Percentiles rank a stretch among this genome's conserved stretches.
phyloP scores from a whole-genome alignment of 164 flowering plant genomes.

The Magnolia kwangsiensis region DNA sequence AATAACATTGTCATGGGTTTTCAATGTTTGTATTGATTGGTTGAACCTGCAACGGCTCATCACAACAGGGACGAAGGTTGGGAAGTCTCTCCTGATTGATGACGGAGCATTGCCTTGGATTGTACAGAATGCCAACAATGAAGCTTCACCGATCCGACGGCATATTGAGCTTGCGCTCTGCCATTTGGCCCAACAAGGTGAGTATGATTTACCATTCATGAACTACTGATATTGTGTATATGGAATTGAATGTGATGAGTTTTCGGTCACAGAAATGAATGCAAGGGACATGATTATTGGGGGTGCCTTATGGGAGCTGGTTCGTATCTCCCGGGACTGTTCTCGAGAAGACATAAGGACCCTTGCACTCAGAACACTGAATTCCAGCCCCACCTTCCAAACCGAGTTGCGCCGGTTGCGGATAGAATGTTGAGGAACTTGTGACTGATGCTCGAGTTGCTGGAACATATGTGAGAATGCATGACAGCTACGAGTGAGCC shows the following conservation, averaged over 20 bases:
- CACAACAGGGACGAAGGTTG: slow-evolving; percentile 55
- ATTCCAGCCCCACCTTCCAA: slow-evolving; percentile 65
- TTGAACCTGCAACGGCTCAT: not conserved
- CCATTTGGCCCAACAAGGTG: slow-evolving; percentile 94
- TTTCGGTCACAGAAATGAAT: slow-evolving; percentile 58
- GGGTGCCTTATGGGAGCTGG: slow-evolving; percentile 94
- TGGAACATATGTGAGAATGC: not conserved
- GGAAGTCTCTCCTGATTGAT: slow-evolving; percentile 79
- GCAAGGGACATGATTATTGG: slow-evolving; percentile 82
- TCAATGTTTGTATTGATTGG: not conserved
- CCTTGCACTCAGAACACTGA: slow-evolving; percentile 66
- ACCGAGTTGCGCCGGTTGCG: slow-evolving; percentile 69
- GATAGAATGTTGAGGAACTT: slow-evolving; percentile 29
- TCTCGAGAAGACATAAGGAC: slow-evolving; percentile 81
- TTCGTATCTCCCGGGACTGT: slow-evolving; percentile 84
- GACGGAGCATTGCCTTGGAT: slow-evolving; percentile 97
- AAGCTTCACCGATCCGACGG: slow-evolving; percentile 78
- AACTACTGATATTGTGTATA: not conserved
- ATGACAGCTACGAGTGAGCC: not conserved
- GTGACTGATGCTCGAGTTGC: not conserved
- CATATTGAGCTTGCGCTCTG: slow-evolving; percentile 97
- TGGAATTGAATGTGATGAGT: not conserved
- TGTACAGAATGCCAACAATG: slow-evolving; percentile 87
- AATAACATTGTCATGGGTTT: not conserved
- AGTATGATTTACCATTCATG: slow-evolving; percentile 6